Percentiles rank a stretch among this genome's conserved stretches.
Evolutionary conservation across 2,329 filamentous ascomycete species (phyloP).

Genomic region (Ceratocystis huliohia): DNA sequence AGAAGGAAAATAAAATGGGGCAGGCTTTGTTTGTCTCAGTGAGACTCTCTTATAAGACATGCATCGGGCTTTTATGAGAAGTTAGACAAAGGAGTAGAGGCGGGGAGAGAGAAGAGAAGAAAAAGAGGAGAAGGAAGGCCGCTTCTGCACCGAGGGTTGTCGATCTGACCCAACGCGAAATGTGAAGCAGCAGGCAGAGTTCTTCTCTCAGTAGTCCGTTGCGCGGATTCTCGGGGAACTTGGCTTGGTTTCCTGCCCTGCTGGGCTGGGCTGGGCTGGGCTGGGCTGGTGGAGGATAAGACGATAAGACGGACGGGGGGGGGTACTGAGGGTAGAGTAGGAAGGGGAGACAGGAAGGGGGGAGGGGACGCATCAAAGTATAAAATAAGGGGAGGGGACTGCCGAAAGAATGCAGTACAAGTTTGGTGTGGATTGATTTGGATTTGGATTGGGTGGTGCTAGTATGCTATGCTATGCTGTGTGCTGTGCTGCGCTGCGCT

Average conservation of each 20-base stretch:
- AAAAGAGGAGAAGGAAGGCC: not conserved
- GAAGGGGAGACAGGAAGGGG: not conserved
- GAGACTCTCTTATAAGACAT: constrained; percentile 10
- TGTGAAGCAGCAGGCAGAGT: no score
- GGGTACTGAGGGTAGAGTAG: not conserved
- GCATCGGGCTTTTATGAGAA: not conserved
- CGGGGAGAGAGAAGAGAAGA: not conserved
- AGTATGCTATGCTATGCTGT: not conserved
- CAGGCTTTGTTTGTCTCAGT: not conserved
- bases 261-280: no score
- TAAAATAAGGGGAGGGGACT: not conserved
- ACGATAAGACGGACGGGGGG: not conserved
- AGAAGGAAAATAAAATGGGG: not conserved
- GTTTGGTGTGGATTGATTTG: no score
- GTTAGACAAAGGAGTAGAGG: not conserved
- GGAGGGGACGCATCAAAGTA: not conserved
- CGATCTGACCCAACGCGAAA: not conserved
- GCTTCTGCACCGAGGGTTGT: not conserved
- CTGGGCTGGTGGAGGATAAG: not conserved
- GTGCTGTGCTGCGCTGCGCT: no score
- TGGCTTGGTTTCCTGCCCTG: no score
- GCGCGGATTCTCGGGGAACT: no score
- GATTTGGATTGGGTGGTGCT: no score
- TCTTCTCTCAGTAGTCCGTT: no score
- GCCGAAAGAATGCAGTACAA: not conserved